Evolutionary conservation across 108 stramenopile species (phyloP), one percentile per base, ranked within the genome.

Genomic region (Parietichytrium sp.): DNA sequence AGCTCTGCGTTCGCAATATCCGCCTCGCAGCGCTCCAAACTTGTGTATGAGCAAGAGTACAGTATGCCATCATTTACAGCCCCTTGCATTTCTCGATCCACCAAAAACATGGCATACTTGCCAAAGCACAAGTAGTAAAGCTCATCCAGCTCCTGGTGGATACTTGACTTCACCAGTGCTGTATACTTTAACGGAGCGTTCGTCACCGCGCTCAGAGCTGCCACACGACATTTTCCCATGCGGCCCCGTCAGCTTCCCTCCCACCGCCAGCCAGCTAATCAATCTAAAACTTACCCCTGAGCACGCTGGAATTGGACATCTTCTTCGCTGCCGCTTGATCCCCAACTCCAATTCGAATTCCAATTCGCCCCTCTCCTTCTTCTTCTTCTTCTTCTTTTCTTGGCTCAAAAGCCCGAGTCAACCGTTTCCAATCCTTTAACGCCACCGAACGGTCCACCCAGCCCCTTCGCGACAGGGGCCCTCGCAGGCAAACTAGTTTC

Each of bases 301-400:
- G 61, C 33, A 72, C 61, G 42, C 61, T 72, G 29, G 61, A 33
- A 15, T n/a, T 23, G 0, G 61, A 72, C 79, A 79, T 50, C n/a
- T n/a, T n/a, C n/a, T n/a, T n/a, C n/a, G n/a, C n/a, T n/a, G n/a
- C n/a, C n/a, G n/a, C n/a, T n/a, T n/a, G n/a, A n/a, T n/a, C n/a
- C n/a, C n/a, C n/a, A n/a, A n/a, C n/a, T n/a, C n/a, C n/a, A n/a
- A n/a, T n/a, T n/a, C n/a, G n/a, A n/a, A n/a, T n/a, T n/a, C n/a
- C n/a, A n/a, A n/a, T n/a, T n/a, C n/a, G n/a, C n/a, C n/a, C n/a
- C n/a, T n/a, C n/a, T n/a, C n/a, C n/a, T n/a, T n/a, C n/a, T n/a
- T n/a, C n/a, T n/a, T n/a, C n/a, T n/a, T n/a, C n/a, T n/a, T n/a
- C n/a, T n/a, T n/a, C n/a, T n/a, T n/a, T n/a, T n/a, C n/a, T n/a